Conservation (phyloP, 2,329 filamentous ascomycete species). For the Fusarium equiseti region DNA sequence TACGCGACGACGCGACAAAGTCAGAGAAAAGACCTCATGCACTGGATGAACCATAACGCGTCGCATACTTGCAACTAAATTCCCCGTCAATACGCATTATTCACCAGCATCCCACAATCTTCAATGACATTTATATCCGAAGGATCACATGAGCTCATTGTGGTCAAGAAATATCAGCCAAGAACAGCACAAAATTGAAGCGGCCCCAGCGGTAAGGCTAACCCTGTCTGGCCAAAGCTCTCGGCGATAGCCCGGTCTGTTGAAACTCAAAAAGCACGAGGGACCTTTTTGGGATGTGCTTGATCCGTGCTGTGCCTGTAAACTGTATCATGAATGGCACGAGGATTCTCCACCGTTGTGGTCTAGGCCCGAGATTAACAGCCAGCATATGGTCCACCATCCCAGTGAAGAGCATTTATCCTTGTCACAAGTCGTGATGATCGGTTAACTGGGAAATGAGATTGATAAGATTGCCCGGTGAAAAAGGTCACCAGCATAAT, state of each 20-base stretch:
- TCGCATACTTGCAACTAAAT: neutral
- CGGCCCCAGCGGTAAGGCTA: neutral
- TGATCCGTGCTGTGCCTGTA: neutral
- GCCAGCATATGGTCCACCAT: neutral
- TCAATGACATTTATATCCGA: too few relatives aligned
- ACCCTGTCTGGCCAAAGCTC: neutral
- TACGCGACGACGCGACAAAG: neutral
- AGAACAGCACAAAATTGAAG: neutral
- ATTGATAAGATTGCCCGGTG: too few relatives aligned
- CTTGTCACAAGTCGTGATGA: too few relatives aligned
- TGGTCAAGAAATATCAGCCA: neutral
- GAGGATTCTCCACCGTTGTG: neutral
- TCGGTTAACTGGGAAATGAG: too few relatives aligned
- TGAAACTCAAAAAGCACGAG: neutral
- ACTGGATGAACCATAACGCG: neutral
- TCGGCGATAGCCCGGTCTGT: neutral
- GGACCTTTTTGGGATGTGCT: neutral
- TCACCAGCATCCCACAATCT: neutral
- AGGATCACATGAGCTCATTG: fast-evolving
- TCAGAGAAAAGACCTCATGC: neutral
- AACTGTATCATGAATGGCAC: neutral
- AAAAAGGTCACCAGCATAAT: too few relatives aligned
- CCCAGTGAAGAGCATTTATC: too few relatives aligned
- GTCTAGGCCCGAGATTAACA: neutral
- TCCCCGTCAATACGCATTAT: fast-evolving